Evolutionary conservation across 352 stramenopile genomes (phyloP), one percentile per base, ranked within the genome.

Genomic region (Blastocystis sp.): DNA sequence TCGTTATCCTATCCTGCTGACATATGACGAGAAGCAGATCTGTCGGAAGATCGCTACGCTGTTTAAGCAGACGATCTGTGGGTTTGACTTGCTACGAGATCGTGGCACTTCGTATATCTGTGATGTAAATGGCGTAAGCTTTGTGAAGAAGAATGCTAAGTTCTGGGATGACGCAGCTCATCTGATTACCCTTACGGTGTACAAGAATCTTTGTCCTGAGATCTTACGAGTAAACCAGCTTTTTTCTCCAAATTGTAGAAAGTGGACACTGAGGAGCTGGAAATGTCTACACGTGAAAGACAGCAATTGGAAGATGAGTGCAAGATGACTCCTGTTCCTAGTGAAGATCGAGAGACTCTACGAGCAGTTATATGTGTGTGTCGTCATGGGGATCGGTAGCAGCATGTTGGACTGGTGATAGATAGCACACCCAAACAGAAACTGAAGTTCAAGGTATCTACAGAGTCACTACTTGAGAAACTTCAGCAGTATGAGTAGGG

Each of bases 81-180:
- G 98, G 16, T 99, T 99, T 91, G 98, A 99, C 92, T 92, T 99
- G 64, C 92, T 99, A 43, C 93, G 97, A 45, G 90, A 91, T 92
- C 94, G 92, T 39, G 95, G 92, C 87, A 96, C 90, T 50, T 96
- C 95, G 34, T 99, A 98, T 91, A 96, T 99, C 9, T 99, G 97
- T 93, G 98, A 99, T 92, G 98, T 99, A 26, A 99, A 99, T 92
- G 98, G 98, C 26, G 78, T 89, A 95, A 98, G 95, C 90, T 99
- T 99, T 91, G 98, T 99, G 24, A 99, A 99, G 93, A 99, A 99
- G 90, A 98, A 95, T 64, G 94, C 97, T 64, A 99, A 99, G 93
- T 79, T 89, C 56, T 89, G 78, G 78, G 96, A 99, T 91, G 96
- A 99, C 92, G 98, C 95, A 90, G 95, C 95, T 1, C 93, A 98